These are phyloP conservation scores for Botrytis paeoniae DNA, from an alignment of 2,329 filamentous ascomycete species.

Conservation along the genomic window DNA sequence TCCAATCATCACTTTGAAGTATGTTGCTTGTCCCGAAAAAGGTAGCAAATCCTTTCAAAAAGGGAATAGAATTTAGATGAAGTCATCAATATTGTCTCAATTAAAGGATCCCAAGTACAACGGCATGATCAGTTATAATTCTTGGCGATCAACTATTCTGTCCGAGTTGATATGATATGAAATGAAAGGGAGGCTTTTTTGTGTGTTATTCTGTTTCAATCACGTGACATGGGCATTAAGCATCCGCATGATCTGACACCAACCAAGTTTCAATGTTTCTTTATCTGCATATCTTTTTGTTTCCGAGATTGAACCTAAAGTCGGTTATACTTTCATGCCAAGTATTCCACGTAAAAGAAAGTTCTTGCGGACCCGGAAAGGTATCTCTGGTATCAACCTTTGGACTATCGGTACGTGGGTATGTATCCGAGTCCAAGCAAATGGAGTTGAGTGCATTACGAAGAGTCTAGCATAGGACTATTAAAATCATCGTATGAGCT, in stretches of 20 bases:
- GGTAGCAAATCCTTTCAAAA: background rate
- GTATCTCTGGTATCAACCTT: background rate
- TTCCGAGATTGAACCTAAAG: background rate
- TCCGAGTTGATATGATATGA: background rate
- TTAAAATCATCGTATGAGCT: background rate
- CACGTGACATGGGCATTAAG: background rate
- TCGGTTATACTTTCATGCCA: conserved; percentile 3
- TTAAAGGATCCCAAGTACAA: background rate
- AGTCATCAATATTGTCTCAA: conserved; percentile 3
- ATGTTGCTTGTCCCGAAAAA: background rate
- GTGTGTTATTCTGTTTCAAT: background rate
- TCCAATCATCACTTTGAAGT: background rate
- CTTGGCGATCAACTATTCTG: background rate
- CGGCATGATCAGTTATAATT: background rate
- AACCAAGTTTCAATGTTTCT: background rate
- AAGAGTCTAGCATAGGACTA: background rate
- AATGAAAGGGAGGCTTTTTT: background rate
- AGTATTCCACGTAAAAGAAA: conserved; percentile 1
- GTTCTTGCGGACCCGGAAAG: background rate
- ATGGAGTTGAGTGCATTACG: background rate
- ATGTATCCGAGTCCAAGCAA: background rate
- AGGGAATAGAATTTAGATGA: background rate
- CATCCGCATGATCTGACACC: background rate
- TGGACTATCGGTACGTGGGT: background rate
- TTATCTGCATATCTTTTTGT: background rate